Evolutionary conservation across 306 rosid species (phyloP).

Genomic region (Sicyos edulis): DNA sequence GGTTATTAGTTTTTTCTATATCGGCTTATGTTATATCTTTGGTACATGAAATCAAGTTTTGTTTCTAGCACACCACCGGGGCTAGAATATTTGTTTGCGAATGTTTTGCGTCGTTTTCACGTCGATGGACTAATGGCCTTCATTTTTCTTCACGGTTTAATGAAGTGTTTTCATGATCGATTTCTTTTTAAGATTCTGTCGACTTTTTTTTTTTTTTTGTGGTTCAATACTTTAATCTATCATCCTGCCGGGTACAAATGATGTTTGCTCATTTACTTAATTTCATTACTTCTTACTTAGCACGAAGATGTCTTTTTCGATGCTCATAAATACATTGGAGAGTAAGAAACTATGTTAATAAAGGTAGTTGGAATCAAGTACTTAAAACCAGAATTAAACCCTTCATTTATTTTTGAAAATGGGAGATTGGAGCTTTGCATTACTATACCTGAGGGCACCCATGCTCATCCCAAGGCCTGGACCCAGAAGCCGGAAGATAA

Average conservation of each 20-base stretch:
- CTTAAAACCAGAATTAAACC: not conserved
- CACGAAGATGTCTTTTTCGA: not conserved
- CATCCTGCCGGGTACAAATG: not conserved
- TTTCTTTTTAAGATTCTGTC: not conserved
- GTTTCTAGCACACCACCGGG: not conserved
- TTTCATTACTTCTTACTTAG: no score
- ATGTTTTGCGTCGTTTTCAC: constrained; percentile 1
- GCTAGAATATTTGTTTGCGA: not conserved
- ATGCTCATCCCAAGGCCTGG: no score
- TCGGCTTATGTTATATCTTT: not conserved
- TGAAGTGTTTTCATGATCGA: not conserved
- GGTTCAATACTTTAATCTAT: not conserved
- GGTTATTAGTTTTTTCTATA: not conserved
- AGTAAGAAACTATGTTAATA: not conserved
- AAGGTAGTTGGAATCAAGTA: not conserved
- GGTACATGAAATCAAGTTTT: not conserved
- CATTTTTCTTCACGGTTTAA: not conserved
- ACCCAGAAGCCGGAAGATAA: no score
- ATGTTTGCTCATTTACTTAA: not conserved
- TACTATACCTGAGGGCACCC: no score
- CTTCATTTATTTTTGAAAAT: not conserved
- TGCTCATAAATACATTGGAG: not conserved
- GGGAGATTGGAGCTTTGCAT: no score
- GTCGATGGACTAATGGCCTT: not conserved
- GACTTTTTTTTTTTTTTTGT: not conserved